phyloP scores from a whole-genome alignment of 2,329 filamentous ascomycete genomes.

The Berkeleyomyces rouxiae region DNA sequence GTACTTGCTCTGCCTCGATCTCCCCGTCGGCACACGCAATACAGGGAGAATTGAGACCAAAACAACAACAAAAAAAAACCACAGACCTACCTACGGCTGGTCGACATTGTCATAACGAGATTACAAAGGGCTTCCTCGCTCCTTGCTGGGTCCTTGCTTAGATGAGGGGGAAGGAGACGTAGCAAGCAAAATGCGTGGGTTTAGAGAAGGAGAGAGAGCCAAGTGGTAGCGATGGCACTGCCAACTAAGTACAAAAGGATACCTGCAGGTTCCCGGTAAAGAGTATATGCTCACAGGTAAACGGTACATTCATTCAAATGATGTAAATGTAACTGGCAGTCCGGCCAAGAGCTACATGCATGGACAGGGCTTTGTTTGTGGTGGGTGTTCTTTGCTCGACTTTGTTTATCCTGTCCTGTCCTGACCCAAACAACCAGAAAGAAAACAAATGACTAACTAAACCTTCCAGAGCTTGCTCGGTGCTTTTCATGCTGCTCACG shows the following conservation, averaged over 20 bases:
- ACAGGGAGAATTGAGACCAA: background rate
- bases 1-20: background rate
- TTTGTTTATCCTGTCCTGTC: background rate
- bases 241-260: too few relatives aligned
- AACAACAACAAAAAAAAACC: conserved; percentile 1
- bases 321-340: too few relatives aligned
- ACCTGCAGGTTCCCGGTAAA: too few relatives aligned
- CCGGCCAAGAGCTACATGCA: too few relatives aligned
- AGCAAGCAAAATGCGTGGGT: too few relatives aligned
- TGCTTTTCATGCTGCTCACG: background rate
- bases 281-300: too few relatives aligned
- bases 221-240: too few relatives aligned
- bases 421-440: background rate
- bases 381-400: background rate
- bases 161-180: background rate
- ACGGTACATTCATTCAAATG: too few relatives aligned
- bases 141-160: background rate
- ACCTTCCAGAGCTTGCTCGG: background rate
- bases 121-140: background rate
- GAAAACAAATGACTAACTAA: background rate
- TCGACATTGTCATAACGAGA: background rate
- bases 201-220: too few relatives aligned
- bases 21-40: background rate
- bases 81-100: background rate
- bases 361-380: background rate